These are phyloP conservation scores for Westerdykella sp. DNA, from an alignment of 2,329 filamentous ascomycete species.

Conservation along the genomic window DNA sequence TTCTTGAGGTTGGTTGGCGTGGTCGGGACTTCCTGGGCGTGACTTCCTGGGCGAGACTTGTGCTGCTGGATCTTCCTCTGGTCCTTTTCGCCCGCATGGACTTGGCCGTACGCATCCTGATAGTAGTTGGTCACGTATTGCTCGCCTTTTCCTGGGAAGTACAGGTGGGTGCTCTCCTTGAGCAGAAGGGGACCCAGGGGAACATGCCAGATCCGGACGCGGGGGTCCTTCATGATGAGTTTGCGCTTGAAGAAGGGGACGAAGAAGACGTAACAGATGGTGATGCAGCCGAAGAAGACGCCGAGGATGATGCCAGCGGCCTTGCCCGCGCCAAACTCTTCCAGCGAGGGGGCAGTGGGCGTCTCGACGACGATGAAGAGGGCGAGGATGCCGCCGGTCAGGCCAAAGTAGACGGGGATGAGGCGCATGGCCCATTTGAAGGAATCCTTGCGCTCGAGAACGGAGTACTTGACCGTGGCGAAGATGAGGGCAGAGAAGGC, in stretches of 20 bases:
- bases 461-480: conserved; percentile 44
- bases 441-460: conserved; percentile 46
- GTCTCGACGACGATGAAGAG: conserved; percentile 54
- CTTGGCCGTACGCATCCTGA: conserved; percentile 24
- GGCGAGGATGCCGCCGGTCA: conserved; percentile 46
- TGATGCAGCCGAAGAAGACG: conserved; percentile 19
- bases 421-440: conserved; percentile 46
- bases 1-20: conserved; percentile 8
- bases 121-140: conserved; percentile 39
- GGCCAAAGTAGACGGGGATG: conserved; percentile 46
- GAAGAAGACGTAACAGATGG: conserved; percentile 23
- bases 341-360: conserved; percentile 27
- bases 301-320: conserved; percentile 23
- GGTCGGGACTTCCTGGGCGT: conserved; percentile 1
- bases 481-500: conserved; percentile 47
- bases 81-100: conserved; percentile 14
- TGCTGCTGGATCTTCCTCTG: conserved; percentile 6
- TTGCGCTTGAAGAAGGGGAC: conserved; percentile 25
- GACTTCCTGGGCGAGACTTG: conserved; percentile 5
- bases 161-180: conserved; percentile 36
- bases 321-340: conserved; percentile 28
- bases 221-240: conserved; percentile 20
- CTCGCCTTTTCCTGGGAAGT: conserved; percentile 37
- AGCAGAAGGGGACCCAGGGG: conserved; percentile 36
- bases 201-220: conserved; percentile 22